Base-by-base conservation (phyloP, 305 asterid species). In the Rubia peregrina region DNA sequence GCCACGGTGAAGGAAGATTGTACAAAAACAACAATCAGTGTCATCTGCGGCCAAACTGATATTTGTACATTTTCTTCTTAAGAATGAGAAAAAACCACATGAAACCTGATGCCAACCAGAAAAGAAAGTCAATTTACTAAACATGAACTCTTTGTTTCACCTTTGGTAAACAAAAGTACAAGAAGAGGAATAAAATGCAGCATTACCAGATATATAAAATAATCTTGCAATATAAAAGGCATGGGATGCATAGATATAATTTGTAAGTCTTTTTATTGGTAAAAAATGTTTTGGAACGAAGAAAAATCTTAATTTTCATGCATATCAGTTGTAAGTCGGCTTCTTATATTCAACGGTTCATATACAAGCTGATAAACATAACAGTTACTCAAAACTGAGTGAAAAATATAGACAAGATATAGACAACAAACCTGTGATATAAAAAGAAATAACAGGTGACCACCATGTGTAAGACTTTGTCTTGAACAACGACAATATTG, bases 31-130 rank as follows among this genome's bases (percentile, higher is more conserved):
- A 92, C 97, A 81, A 91, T 95, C 75, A 95, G 81, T 77, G 91
- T 95, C 99, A 95, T 95, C 72, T 95, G 99, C 0, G 99, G 78
- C 99, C 87, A 75, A 95, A 95, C 73, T 95, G 99, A 86, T 95
- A 95, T 86, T 95, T 95, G 89, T 95, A 95, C 94, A 83, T 85
- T 91, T 83, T 88, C 94, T 91, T 94, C 91, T 94, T 94, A 70
- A 94, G 82, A 21, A 98, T 80, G 75, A 94, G 90, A 76, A 94
- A 91, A 86, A 95, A 95, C 97, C 99, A 95, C 89, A 95, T 83
- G 80, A 95, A 95, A 82, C 99, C 99, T 91, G 88, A 79, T 71
- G 70, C 67, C 77, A 77, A 60, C 21, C 76, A 80, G 78, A 72
- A 1, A 74, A 63, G 51, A 73, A 71, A 81, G 72, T 57, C 67